Evolutionary conservation across 192 early-diverging fungal species (phyloP), one percentile per base, ranked within the genome.

Genomic region (Umbelopsis sp.): DNA sequence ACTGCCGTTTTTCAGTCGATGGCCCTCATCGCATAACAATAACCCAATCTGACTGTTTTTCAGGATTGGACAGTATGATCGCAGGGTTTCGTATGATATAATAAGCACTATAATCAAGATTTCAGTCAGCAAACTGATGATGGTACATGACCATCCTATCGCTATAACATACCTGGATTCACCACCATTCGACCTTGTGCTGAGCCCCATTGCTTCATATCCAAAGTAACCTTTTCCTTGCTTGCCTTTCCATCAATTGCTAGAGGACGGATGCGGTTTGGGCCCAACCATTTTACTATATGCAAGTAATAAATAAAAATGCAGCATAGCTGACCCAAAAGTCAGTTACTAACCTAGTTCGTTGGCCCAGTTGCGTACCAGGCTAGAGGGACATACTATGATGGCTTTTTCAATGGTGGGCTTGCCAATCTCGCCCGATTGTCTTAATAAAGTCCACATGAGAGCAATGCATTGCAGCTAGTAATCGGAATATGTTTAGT

Each of bases 331-430:
- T 49, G 5, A 61, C 30, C 53, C 3, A 22, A 30, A 30, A 13
- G 61, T 45, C 16, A 12, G 0, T n/a, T 21, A 44, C 45, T 46
- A 74, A 78, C 81, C 80, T 13, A 98, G 72, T 84, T 99, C 98
- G 74, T 99, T 99, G 16, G 92, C 95, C 98, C 98, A 99, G 75
- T 99, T 99, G 74, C 88, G 91, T 8, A 99, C 98, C 47, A 99
- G 84, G 73, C 88, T 91, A 37, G 92, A 95, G 0, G 98, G 98
- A 71, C 98, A 99, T 9, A 91, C 95, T 47, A 99, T 96, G 69
- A 99, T 97, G 45, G 88, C 92, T 78, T 99, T 99, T 51, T 97
- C 93, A 37, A 98, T 96, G 0, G 93, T 94, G 2, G 94, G 90
- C 78, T 97, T 99, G 27, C 93, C 93, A 0, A 91, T 79, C 33